Conservation (phyloP, 179 eudicot genomes). For the Nepenthes alata region DNA sequence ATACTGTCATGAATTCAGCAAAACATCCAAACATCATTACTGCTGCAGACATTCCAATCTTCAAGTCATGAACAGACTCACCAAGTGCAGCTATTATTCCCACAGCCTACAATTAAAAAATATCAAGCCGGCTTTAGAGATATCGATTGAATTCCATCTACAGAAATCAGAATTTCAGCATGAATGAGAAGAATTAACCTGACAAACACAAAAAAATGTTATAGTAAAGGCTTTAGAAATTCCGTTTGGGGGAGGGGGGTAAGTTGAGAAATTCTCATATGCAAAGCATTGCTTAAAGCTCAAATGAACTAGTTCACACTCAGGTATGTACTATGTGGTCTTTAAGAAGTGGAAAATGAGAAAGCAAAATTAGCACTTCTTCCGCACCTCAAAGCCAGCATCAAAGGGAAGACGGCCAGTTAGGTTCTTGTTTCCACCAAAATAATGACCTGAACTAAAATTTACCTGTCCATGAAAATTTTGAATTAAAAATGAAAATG, state of each 20-base stretch:
- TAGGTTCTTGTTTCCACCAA: constrained; percentile 48
- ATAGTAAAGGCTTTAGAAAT: too few species aligned
- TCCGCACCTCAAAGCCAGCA: constrained; percentile 88
- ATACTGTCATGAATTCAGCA: constrained; percentile 79
- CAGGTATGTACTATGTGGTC: background rate
- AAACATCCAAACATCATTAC: constrained; percentile 89
- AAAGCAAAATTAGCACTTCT: constrained; percentile 3
- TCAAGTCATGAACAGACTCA: constrained; percentile 50
- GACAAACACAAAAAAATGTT: background rate
- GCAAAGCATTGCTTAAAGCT: too few species aligned
- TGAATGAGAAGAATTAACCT: background rate
- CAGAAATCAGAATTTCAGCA: background rate
- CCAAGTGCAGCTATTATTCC: constrained; percentile 88
- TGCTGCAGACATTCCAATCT: constrained; percentile 82
- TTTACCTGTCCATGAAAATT: constrained; percentile 53
- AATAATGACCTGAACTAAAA: constrained; percentile 89
- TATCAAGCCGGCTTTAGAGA: background rate
- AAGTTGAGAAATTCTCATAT: too few species aligned
- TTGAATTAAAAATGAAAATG: constrained; percentile 8
- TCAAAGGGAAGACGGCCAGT: constrained; percentile 68
- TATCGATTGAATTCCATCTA: background rate
- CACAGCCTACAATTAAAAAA: constrained; percentile 53
- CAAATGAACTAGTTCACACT: too few species aligned
- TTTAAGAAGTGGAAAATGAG: background rate
- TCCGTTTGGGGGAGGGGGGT: too few species aligned